phyloP scores from a whole-genome alignment of 2,329 filamentous ascomycete species.

The Diatrype stigma region DNA sequence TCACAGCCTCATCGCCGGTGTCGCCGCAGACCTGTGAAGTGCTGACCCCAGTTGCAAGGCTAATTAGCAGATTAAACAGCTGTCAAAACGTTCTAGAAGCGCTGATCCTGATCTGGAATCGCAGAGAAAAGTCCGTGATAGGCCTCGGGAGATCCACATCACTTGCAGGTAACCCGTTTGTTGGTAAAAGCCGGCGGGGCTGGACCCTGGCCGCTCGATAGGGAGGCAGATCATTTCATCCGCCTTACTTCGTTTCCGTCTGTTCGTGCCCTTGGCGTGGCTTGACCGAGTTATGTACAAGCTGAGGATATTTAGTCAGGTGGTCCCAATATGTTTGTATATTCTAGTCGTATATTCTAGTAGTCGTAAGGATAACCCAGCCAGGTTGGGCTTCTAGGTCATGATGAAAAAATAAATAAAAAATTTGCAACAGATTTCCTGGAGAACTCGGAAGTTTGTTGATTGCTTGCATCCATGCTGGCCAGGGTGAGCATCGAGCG shows the following conservation, averaged over 20 bases:
- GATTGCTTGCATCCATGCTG: too few relatives aligned
- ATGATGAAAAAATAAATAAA: too few relatives aligned
- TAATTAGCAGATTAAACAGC: neutral
- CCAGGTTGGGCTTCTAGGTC: too few relatives aligned
- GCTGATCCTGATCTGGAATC: neutral
- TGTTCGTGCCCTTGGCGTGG: neutral
- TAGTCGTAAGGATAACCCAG: neutral
- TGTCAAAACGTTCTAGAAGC: neutral
- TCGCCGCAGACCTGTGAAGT: too few relatives aligned
- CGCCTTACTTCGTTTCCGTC: neutral
- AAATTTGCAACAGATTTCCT: too few relatives aligned
- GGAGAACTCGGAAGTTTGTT: too few relatives aligned
- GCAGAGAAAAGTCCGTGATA: neutral
- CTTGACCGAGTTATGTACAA: neutral
- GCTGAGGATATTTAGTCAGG: too few relatives aligned
- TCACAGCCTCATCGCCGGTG: too few relatives aligned
- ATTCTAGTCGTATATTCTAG: too few relatives aligned
- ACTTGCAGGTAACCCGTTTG: neutral
- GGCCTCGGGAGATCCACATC: neutral
- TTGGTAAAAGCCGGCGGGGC: neutral
- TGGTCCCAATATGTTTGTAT: too few relatives aligned
- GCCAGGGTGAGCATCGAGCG: neutral
- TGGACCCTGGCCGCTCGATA: neutral
- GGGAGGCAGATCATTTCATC: neutral
- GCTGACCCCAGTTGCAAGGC: too few relatives aligned